These are phyloP conservation scores for Zygotorulaspora florentina DNA, from an alignment of 805 yeast species.

Conservation along the genomic window DNA sequence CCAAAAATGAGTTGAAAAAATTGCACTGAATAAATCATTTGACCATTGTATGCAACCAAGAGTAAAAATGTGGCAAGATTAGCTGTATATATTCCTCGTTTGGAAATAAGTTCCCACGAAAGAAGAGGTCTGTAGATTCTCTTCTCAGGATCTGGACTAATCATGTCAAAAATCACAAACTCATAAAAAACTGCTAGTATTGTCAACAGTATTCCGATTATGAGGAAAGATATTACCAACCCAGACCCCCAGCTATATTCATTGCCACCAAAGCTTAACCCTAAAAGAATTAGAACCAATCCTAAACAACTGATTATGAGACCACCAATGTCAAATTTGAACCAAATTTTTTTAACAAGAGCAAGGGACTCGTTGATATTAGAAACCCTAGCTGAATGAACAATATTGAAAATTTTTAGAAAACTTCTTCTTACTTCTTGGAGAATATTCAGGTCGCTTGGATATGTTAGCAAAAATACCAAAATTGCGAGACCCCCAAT, in stretches of 20 bases:
- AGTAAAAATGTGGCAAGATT: conserved; percentile 14
- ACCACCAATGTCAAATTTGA: conserved; percentile 22
- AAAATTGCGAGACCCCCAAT: conserved; percentile 45
- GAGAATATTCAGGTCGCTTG: conserved; percentile 6
- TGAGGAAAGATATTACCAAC: conserved; percentile 39
- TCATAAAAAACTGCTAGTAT: conserved; percentile 48
- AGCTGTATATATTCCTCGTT: conserved; percentile 13
- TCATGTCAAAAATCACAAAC: conserved; percentile 3
- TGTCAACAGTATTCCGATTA: conserved; percentile 41
- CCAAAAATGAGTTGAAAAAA: conserved; percentile 23
- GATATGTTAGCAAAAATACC: conserved; percentile 13
- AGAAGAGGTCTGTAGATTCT: conserved; percentile 13
- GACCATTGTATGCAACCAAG: conserved; percentile 18
- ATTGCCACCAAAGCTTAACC: conserved; percentile 46
- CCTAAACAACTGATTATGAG: conserved; percentile 20
- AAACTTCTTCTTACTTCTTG: not conserved
- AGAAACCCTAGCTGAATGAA: not conserved
- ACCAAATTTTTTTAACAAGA: conserved; percentile 3
- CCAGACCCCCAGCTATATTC: conserved; percentile 52
- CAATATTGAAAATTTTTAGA: too few relatives aligned
- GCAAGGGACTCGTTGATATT: not conserved
- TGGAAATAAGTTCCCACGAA: conserved; percentile 11
- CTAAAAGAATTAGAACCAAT: conserved; percentile 20
- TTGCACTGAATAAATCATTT: conserved; percentile 22
- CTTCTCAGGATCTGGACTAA: not conserved